Percentiles rank a stretch among this genome's conserved stretches.
Evolutionary conservation across 331 rosid genomes (phyloP).

Genomic region (Malus hybrid): DNA sequence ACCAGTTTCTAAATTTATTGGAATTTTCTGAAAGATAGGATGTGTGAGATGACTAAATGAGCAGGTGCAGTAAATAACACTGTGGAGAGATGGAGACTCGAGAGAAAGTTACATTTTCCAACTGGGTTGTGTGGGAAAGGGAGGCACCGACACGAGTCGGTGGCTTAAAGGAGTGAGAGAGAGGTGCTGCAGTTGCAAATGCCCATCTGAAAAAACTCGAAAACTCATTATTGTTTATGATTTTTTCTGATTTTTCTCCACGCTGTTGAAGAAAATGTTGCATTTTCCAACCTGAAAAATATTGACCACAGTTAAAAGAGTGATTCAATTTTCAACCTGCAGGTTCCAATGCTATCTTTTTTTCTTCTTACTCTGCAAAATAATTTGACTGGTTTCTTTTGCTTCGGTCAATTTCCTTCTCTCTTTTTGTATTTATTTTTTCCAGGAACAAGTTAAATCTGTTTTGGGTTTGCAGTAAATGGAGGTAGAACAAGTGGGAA

Average conservation of each 20-base stretch:
- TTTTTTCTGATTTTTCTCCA: not conserved
- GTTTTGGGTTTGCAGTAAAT: not conserved
- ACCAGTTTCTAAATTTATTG: not conserved
- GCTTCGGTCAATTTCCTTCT: not conserved
- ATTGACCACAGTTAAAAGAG: not conserved
- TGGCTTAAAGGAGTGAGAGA: not conserved
- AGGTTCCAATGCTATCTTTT: not conserved
- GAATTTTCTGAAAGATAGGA: not conserved
- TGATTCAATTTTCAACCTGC: not conserved
- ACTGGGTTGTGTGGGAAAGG: conserved; percentile 2
- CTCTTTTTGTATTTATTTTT: not conserved
- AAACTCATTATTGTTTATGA: not conserved
- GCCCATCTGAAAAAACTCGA: not conserved
- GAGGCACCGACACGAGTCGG: conserved; percentile 37
- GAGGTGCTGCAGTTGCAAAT: not conserved
- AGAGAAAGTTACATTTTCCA: not conserved
- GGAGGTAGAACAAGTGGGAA: not conserved
- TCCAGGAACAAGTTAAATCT: not conserved
- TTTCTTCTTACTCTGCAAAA: too few relatives aligned
- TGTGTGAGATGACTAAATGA: not conserved
- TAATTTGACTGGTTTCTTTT: not conserved
- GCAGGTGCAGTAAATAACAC: conserved; percentile 7
- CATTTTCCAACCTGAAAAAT: not conserved
- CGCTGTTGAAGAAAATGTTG: not conserved
- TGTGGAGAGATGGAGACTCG: not conserved